phyloP scores from a whole-genome alignment of 164 flowering plant species.

The Magnolia kwangsiensis region DNA sequence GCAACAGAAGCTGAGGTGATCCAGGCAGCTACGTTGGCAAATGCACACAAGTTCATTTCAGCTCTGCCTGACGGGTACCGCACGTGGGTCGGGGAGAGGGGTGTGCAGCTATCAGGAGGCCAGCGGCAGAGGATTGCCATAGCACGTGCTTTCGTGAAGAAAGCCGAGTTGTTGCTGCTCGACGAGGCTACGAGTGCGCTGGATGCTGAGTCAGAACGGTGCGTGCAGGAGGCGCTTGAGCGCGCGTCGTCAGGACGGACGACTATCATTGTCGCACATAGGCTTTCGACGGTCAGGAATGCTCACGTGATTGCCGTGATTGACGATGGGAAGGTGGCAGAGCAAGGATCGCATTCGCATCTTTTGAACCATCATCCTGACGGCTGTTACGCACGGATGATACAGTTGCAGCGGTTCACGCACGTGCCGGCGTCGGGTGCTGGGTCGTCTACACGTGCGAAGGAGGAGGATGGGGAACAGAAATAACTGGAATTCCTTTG shows the following conservation, averaged over 20 bases:
- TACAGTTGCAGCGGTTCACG: conserved; percentile 78
- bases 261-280: conserved; percentile 82
- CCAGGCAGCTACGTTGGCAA: conserved; percentile 82
- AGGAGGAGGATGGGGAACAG: conserved; percentile 30
- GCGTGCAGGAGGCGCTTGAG: conserved; percentile 82
- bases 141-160: conserved; percentile 74
- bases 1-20: conserved; percentile 82
- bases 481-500: background rate
- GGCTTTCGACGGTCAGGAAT: conserved; percentile 79
- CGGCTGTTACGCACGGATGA: conserved; percentile 88
- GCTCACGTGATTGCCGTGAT: conserved; percentile 89
- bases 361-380: conserved; percentile 76
- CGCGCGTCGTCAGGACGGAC: conserved; percentile 76
- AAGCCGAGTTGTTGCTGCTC: conserved; percentile 72
- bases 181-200: conserved; percentile 99
- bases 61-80: conserved; percentile 84
- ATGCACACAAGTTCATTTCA: conserved; percentile 86
- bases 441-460: conserved; percentile 36
- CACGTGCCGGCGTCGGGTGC: conserved; percentile 43
- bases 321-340: conserved; percentile 93
- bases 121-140: conserved; percentile 94
- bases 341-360: conserved; percentile 92
- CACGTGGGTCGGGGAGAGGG: conserved; percentile 89
- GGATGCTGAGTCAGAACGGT: conserved; percentile 88
- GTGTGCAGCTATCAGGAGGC: conserved; percentile 91